Percentiles rank a stretch among this genome's conserved stretches.
phyloP scores from a whole-genome alignment of 345 rosid species.

The Bretschneidera sinensis region DNA sequence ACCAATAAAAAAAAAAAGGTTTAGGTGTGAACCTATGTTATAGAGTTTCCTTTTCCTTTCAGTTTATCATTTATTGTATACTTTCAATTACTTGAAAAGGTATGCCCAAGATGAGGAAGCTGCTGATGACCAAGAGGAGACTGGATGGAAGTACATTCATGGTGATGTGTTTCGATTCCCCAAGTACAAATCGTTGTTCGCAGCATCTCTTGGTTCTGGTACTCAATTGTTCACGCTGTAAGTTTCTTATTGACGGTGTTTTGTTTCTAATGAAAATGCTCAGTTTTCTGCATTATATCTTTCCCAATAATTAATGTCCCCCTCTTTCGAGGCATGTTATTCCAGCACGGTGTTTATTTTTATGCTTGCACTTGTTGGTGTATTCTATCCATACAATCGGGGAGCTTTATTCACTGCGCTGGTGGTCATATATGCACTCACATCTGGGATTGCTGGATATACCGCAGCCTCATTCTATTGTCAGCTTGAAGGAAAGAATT shows the following conservation, averaged over 20 bases:
- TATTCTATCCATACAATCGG: conserved; percentile 87
- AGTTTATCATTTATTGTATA: neutral
- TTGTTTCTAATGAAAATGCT: neutral
- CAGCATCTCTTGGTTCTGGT: conserved; percentile 80
- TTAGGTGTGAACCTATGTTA: neutral
- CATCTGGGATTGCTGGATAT: conserved; percentile 89
- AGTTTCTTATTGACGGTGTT: conserved; percentile 17
- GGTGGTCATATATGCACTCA: conserved; percentile 82
- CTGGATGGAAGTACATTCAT: conserved; percentile 88
- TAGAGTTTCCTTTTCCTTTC: neutral
- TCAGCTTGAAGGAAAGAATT: conserved; percentile 86
- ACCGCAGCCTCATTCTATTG: conserved; percentile 77
- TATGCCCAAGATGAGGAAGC: conserved; percentile 86
- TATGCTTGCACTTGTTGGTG: conserved; percentile 84
- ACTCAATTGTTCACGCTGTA: conserved; percentile 78
- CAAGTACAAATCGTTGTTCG: conserved; percentile 58
- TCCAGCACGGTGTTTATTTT: conserved; percentile 72
- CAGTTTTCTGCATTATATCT: conserved; percentile 6
- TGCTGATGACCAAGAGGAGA: conserved; percentile 86
- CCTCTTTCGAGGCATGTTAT: conserved; percentile 1
- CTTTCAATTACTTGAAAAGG: conserved; percentile 23
- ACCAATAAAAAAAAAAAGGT: too few relatives aligned
- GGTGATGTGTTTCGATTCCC: conserved; percentile 89
- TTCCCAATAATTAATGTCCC: neutral
- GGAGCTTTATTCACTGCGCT: conserved; percentile 89